These are phyloP conservation scores for Hygrocybe punicea DNA, from an alignment of 768 basidiomycete genomes.

Conservation along the genomic window DNA sequence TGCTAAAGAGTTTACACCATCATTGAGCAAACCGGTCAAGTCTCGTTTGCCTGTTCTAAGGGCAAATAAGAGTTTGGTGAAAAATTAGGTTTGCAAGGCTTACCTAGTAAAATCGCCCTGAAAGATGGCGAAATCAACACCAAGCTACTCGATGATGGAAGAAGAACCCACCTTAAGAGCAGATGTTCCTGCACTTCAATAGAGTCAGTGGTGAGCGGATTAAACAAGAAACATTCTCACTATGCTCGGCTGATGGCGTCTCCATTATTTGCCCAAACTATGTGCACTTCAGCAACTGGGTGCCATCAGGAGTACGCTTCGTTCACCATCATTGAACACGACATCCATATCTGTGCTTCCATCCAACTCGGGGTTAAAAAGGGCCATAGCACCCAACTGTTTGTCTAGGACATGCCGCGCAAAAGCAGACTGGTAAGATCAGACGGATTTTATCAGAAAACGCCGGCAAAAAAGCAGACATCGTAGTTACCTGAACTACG, in stretches of 20 bases:
- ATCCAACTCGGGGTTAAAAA: slow-evolving; percentile 52
- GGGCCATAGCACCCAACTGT: slow-evolving; percentile 69
- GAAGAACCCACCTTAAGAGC: slow-evolving; percentile 74
- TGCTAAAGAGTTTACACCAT: slow-evolving; percentile 92
- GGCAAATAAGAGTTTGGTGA: slow-evolving; percentile 10
- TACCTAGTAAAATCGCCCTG: slow-evolving; percentile 88
- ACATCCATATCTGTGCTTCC: slow-evolving; percentile 62
- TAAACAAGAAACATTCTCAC: slow-evolving; percentile 42
- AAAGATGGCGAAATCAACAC: slow-evolving; percentile 5
- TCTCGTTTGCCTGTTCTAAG: slow-evolving; percentile 93
- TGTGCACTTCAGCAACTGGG: not conserved
- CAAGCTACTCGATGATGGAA: not conserved
- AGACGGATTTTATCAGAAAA: slow-evolving; percentile 5
- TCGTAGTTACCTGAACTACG: slow-evolving; percentile 68
- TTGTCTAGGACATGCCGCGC: slow-evolving; percentile 76
- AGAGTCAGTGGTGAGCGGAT: not conserved
- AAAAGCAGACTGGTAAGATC: slow-evolving; percentile 73
- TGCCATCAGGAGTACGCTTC: not conserved
- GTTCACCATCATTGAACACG: slow-evolving; percentile 74
- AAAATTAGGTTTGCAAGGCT: not conserved
- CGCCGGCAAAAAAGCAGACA: not conserved
- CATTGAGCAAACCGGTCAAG: slow-evolving; percentile 85
- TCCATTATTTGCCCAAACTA: slow-evolving; percentile 98
- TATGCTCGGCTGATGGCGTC: slow-evolving; percentile 90
- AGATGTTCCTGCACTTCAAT: slow-evolving; percentile 84